Conservation (phyloP, 2,329 filamentous ascomycete species). For the Colletotrichum musicola region DNA sequence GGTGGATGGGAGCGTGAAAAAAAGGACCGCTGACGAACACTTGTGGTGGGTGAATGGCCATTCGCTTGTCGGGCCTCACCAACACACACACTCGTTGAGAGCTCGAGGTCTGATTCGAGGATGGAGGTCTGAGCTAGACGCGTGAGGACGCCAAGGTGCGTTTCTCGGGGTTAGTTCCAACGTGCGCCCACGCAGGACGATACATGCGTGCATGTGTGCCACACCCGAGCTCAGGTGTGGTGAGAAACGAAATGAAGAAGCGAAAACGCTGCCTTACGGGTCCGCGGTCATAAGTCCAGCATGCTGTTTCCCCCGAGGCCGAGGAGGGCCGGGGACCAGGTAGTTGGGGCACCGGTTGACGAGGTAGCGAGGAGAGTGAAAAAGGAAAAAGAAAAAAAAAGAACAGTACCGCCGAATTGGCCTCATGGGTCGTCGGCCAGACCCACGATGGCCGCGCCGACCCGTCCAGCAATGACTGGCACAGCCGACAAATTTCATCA, state of each 20-base stretch:
- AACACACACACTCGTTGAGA: constrained; percentile 1
- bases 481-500: neutral
- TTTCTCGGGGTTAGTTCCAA: constrained; percentile 25
- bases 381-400: constrained; percentile 4
- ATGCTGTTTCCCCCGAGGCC: constrained; percentile 28
- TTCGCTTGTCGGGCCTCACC: constrained; percentile 13
- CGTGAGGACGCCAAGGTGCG: constrained; percentile 26
- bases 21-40: neutral
- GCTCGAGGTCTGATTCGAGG: constrained; percentile 3
- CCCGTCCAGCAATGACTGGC: neutral
- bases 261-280: constrained; percentile 31
- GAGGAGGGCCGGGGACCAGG: constrained; percentile 27
- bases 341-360: constrained; percentile 17
- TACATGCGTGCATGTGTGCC: constrained; percentile 12
- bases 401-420: constrained; percentile 8
- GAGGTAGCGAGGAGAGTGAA: neutral
- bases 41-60: constrained; percentile 1
- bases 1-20: neutral
- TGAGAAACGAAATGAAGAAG: constrained; percentile 11
- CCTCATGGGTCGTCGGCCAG: neutral
- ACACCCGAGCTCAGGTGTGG: constrained; percentile 1
- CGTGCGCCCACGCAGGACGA: neutral
- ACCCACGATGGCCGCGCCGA: neutral
- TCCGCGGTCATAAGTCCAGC: constrained; percentile 10
- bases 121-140: constrained; percentile 1